A percentile compares a stretch with the other conserved stretches of the same genome.
Conservation (phyloP, 352 stramenopile genomes). For the Pythium catenulatum region DNA sequence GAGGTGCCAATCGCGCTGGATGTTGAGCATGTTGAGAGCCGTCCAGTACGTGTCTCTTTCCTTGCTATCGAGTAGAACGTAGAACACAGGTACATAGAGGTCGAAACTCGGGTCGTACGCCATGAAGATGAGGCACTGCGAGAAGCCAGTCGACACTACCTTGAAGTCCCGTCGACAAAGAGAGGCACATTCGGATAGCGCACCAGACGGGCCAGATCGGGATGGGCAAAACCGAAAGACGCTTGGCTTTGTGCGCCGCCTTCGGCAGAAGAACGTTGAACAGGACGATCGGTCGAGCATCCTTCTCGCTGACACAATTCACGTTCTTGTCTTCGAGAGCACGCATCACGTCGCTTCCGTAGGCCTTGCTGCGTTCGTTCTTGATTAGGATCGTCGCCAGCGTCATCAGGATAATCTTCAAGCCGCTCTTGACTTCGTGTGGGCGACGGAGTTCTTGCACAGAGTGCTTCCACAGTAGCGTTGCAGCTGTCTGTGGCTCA, state of each 20-base stretch:
- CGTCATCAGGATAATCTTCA: too few relatives aligned
- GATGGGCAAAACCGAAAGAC: not conserved
- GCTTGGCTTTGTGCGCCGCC: not conserved
- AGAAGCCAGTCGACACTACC: not conserved
- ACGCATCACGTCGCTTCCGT: not conserved
- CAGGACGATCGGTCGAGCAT: not conserved
- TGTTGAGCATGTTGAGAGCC: slow-evolving; percentile 12
- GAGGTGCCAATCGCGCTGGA: not conserved
- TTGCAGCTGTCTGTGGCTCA: too few relatives aligned
- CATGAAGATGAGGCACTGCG: slow-evolving; percentile 23
- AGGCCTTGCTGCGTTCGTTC: not conserved
- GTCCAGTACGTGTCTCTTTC: slow-evolving; percentile 36
- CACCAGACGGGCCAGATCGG: not conserved
- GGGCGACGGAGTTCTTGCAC: too few relatives aligned
- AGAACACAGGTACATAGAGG: slow-evolving; percentile 36
- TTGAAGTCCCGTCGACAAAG: slow-evolving; percentile 14
- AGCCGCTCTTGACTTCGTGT: too few relatives aligned
- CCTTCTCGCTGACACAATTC: not conserved
- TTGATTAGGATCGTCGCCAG: too few relatives aligned
- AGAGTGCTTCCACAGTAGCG: too few relatives aligned
- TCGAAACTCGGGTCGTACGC: slow-evolving; percentile 4
- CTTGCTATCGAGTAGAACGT: slow-evolving; percentile 22
- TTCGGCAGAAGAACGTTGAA: not conserved
- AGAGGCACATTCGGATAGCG: not conserved
- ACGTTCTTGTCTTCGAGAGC: not conserved